A percentile compares a stretch with the other conserved stretches of the same genome.
These are phyloP conservation scores for Colletotrichum musicola DNA, from an alignment of 2,329 filamentous ascomycete species.

Conservation along the genomic window DNA sequence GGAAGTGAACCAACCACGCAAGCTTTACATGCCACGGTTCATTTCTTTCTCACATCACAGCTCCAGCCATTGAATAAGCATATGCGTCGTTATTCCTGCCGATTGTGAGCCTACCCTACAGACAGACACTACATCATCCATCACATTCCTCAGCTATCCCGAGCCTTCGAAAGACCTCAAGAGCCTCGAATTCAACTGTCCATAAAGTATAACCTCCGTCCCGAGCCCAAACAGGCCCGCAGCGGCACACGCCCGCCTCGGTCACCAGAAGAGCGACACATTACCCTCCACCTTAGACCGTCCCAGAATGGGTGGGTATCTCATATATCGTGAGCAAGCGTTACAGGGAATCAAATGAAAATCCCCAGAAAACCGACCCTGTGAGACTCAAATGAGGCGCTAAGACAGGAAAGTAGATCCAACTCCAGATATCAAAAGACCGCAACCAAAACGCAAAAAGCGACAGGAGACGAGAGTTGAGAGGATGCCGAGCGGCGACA, in stretches of 20 bases:
- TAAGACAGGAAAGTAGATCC: neutral
- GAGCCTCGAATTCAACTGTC: constrained; percentile 6
- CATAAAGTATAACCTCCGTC: neutral
- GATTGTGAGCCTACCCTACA: constrained; percentile 24
- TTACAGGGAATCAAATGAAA: constrained; percentile 25
- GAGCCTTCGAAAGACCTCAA: constrained; percentile 1
- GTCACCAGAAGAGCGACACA: constrained; percentile 21
- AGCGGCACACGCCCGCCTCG: neutral
- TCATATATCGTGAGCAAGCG: constrained; percentile 36
- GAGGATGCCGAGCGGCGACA: neutral
- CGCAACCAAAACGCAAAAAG: neutral
- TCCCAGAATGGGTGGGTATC: constrained; percentile 36
- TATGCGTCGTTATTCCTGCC: constrained; percentile 31
- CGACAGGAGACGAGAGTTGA: constrained; percentile 9
- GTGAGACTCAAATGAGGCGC: neutral
- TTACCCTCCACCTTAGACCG: constrained; percentile 27
- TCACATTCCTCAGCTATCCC: neutral
- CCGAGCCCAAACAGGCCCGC: neutral
- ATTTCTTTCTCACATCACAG: neutral
- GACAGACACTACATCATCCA: constrained; percentile 3
- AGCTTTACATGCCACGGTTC: too few relatives aligned
- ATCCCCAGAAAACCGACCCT: neutral
- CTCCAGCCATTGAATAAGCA: constrained; percentile 4
- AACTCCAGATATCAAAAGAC: constrained; percentile 29
- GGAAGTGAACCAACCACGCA: too few relatives aligned